Percentiles rank a stretch among this genome's conserved stretches.
These are phyloP conservation scores for Amorphotheca resinae DNA, from an alignment of 495 filamentous ascomycete genomes.

Conservation along the genomic window DNA sequence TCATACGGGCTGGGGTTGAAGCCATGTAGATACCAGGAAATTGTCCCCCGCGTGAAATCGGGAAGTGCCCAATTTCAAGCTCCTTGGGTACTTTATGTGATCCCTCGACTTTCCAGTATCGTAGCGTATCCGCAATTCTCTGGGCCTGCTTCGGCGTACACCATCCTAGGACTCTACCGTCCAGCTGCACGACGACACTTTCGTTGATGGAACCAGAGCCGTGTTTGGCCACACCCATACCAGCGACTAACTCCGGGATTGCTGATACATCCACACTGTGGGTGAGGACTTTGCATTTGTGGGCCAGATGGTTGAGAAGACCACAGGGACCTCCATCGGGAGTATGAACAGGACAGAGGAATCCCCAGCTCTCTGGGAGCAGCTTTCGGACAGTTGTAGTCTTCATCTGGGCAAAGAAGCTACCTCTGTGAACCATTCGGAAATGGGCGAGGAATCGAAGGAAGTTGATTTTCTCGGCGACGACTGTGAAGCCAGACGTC, in stretches of 20 bases:
- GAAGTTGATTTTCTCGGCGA: conserved; percentile 98
- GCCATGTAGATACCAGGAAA: conserved; percentile 95
- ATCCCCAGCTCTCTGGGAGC: conserved; percentile 93
- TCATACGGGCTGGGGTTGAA: conserved; percentile 72
- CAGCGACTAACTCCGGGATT: conserved; percentile 56
- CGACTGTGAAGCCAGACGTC: conserved; percentile 85
- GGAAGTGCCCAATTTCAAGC: conserved; percentile 86
- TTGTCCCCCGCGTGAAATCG: conserved; percentile 73
- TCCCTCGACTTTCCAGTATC: conserved; percentile 93
- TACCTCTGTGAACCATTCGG: conserved; percentile 96
- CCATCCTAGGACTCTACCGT: conserved; percentile 82
- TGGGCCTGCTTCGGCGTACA: conserved; percentile 72
- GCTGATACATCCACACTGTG: conserved; percentile 53
- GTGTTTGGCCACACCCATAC: conserved; percentile 61
- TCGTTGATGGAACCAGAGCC: conserved; percentile 66
- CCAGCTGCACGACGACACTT: conserved; percentile 76
- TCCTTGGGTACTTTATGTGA: conserved; percentile 70
- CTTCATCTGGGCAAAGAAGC: conserved; percentile 95
- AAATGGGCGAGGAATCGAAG: conserved; percentile 98
- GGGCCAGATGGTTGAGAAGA: conserved; percentile 85
- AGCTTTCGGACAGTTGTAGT: conserved; percentile 94
- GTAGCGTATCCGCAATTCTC: conserved; percentile 66
- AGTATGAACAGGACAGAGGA: conserved; percentile 93
- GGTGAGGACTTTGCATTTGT: conserved; percentile 87
- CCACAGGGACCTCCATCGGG: conserved; percentile 93